phyloP scores from a whole-genome alignment of 441 rosid genomes.

The Theobroma grandiflorum region DNA sequence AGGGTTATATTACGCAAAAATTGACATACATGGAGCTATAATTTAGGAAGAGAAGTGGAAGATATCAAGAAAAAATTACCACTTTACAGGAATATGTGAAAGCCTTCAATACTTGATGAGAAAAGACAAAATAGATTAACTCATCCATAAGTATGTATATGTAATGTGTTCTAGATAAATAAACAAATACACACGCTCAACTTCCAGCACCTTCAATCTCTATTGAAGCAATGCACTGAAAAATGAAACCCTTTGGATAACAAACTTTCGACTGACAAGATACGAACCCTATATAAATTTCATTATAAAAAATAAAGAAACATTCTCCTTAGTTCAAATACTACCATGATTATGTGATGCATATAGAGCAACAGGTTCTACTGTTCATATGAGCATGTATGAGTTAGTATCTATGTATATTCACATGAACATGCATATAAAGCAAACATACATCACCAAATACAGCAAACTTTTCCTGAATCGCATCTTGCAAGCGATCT shows the following conservation, averaged over 20 bases:
- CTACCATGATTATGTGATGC: neutral
- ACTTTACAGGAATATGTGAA: too few species aligned
- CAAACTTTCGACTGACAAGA: neutral
- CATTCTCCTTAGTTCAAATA: neutral
- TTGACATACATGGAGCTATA: too few species aligned
- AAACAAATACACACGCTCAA: neutral
- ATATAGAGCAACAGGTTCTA: neutral
- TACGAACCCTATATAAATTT: neutral
- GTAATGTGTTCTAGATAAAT: neutral
- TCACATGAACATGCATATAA: neutral
- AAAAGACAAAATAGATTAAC: neutral
- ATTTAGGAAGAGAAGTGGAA: too few species aligned
- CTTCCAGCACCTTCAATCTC: neutral
- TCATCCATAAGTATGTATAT: neutral
- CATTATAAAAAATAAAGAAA: neutral
- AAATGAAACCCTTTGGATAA: neutral
- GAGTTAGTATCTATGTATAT: neutral
- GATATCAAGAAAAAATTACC: too few species aligned
- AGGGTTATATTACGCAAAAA: too few species aligned
- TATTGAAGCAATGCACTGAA: neutral
- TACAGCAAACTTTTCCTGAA: conserved; percentile 96
- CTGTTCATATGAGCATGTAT: neutral
- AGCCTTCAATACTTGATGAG: neutral
- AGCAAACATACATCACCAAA: conserved; percentile 89
- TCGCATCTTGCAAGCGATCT: conserved; percentile 92